Base-by-base conservation (phyloP, 139 green algal genomes). In the Microglena sp. region DNA sequence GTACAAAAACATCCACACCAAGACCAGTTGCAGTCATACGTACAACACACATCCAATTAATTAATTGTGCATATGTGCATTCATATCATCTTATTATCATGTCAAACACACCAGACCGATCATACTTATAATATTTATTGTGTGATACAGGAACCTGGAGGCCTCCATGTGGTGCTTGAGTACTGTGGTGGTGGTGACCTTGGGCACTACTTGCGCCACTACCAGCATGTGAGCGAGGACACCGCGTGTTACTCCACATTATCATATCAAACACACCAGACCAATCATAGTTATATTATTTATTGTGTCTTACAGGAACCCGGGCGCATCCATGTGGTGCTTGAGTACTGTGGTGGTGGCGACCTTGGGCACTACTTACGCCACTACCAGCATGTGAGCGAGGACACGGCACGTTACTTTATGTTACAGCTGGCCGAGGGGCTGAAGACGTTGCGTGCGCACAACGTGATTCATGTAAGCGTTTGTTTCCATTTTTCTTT, bases 121-220 rank as follows among this genome's bases (percentile, higher is more conserved):
- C n/a, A n/a, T n/a, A n/a, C n/a, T n/a, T n/a, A n/a, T n/a, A n/a
- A n/a, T n/a, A n/a, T n/a, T n/a, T n/a, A n/a, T n/a, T n/a, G n/a
- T n/a, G n/a, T n/a, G n/a, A n/a, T n/a, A n/a, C n/a, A n/a, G n/a
- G 77, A 82, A 33, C 61, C 55, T 15, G 69, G 69, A 8, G 73
- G 70, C 3, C 73, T 97, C 33, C 97, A 80, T 65, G 71, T 98
- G 26, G 77, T 97, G 3, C 85, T 97, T 45, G 93, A 98, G 77
- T 97, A 85, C 66, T 97, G 92, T 63, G 76, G 43, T 21, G 93
- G 92, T 7, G 93, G 93, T 0, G 92, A 98, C 82, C 66, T 98
- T 55, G 83, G 79, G 0, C 71, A 88, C 45, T 89, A 87, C 57
- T 81, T 98, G 15, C 54, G 65, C 4, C 70, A 70, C 18, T 80